Conservation (phyloP, 306 rosid species). For the Pachyrhizus erosus region DNA sequence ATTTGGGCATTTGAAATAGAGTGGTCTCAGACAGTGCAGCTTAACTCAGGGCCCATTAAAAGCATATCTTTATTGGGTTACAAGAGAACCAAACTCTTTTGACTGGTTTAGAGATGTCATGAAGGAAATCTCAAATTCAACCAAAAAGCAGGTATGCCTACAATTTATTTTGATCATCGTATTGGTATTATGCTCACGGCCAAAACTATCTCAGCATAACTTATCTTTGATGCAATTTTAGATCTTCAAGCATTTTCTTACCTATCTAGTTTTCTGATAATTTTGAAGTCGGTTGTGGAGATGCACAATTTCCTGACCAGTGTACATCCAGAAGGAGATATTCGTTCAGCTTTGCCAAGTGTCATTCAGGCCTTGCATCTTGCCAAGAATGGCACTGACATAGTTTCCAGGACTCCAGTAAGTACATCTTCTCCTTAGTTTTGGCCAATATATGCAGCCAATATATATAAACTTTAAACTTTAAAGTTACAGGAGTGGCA, state of each 20-base stretch:
- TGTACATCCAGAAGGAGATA: constrained; percentile 74
- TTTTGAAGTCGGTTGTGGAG: constrained; percentile 66
- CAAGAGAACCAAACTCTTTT: constrained; percentile 90
- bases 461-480: not conserved
- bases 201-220: not conserved
- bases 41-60: constrained; percentile 63
- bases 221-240: not conserved
- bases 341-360: constrained; percentile 72
- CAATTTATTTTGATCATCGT: constrained; percentile 12
- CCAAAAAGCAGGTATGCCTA: constrained; percentile 63
- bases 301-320: constrained; percentile 84
- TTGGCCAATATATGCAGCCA: constrained; percentile 20
- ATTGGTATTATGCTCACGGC: not conserved
- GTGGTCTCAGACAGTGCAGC: constrained; percentile 57
- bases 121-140: constrained; percentile 64
- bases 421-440: constrained; percentile 47
- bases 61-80: constrained; percentile 87
- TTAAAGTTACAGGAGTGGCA: not conserved
- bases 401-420: constrained; percentile 76
- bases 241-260: constrained; percentile 37
- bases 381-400: constrained; percentile 74
- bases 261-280: constrained; percentile 43
- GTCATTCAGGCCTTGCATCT: constrained; percentile 73
- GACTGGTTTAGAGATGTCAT: constrained; percentile 89
- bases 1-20: constrained; percentile 59